Percentiles rank a stretch among this genome's conserved stretches.
Conservation (phyloP, 2,329 filamentous ascomycete species). For the Colletotrichum sp. region DNA sequence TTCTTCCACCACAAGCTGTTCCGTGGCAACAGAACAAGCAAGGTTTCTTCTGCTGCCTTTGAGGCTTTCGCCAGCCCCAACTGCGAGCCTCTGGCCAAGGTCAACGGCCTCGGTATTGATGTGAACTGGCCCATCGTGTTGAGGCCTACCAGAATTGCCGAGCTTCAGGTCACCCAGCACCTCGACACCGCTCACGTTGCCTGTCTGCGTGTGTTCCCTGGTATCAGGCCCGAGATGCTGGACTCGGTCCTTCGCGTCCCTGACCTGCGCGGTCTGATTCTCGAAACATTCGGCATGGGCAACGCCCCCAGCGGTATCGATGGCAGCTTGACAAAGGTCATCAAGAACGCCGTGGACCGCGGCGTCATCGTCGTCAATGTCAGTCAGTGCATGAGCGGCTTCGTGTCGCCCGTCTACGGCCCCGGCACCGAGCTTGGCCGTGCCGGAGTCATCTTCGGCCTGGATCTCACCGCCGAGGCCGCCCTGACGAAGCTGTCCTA, state of each 20-base stretch:
- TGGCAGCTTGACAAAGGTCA: constrained; percentile 78
- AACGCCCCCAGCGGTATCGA: constrained; percentile 87
- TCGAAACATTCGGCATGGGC: constrained; percentile 93
- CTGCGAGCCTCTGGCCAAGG: constrained; percentile 78
- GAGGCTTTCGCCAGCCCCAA: constrained; percentile 92
- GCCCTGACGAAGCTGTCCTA: constrained; percentile 92
- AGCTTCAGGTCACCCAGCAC: constrained; percentile 75
- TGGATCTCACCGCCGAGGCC: constrained; percentile 89
- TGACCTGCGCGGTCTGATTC: constrained; percentile 79
- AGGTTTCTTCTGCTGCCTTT: constrained; percentile 86
- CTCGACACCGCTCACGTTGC: constrained; percentile 89
- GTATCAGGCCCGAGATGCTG: constrained; percentile 92
- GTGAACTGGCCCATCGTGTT: constrained; percentile 82
- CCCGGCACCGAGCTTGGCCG: constrained; percentile 78
- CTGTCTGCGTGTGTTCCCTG: constrained; percentile 88
- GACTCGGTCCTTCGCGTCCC: constrained; percentile 80
- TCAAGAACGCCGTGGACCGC: constrained; percentile 77
- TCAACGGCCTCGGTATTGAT: constrained; percentile 80
- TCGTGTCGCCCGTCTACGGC: constrained; percentile 80
- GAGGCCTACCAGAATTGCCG: constrained; percentile 74
- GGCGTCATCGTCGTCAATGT: constrained; percentile 90
- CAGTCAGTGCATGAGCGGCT: constrained; percentile 83
- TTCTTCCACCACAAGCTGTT: constrained; percentile 95
- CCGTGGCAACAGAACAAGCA: constrained; percentile 86
- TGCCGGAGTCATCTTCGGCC: constrained; percentile 86